Evolutionary conservation across 805 yeast genomes (phyloP).

Genomic region (Yarrowia phangngaensis): DNA sequence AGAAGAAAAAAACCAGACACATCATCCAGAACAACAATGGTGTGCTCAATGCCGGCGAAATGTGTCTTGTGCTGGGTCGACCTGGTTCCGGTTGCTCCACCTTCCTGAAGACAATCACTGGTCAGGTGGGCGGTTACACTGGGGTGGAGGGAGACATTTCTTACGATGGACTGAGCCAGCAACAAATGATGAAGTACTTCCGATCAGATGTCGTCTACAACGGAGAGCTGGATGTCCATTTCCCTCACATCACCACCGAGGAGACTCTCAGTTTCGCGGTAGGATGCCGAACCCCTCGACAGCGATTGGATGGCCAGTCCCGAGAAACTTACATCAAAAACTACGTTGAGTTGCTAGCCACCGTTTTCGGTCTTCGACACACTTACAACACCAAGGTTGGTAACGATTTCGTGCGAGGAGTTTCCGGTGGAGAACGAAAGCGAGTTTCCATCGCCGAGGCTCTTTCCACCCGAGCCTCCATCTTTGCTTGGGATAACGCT

Average conservation of each 20-base stretch:
- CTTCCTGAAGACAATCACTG: conserved; percentile 60
- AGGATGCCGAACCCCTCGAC: conserved; percentile 61
- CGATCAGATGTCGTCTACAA: conserved; percentile 48
- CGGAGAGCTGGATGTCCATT: conserved; percentile 58
- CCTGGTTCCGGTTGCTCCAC: conserved; percentile 84
- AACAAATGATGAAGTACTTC: conserved; percentile 56
- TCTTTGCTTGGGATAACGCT: conserved; percentile 76
- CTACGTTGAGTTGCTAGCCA: conserved; percentile 49
- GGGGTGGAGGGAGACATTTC: conserved; percentile 52
- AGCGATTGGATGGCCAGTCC: conserved; percentile 48
- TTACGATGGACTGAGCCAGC: conserved; percentile 59
- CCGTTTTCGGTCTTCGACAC: conserved; percentile 58
- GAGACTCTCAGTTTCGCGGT: conserved; percentile 70
- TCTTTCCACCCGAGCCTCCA: conserved; percentile 57
- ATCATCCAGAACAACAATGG: conserved; percentile 38
- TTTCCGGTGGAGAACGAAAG: conserved; percentile 82
- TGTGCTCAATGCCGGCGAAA: conserved; percentile 58
- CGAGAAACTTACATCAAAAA: conserved; percentile 49
- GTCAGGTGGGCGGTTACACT: conserved; percentile 48
- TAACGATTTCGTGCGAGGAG: conserved; percentile 62
- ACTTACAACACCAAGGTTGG: conserved; percentile 60
- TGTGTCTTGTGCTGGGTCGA: conserved; percentile 64
- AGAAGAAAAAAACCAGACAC: conserved; percentile 30
- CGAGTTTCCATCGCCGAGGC: conserved; percentile 82
- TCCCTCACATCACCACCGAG: conserved; percentile 71